Percentiles rank a stretch among this genome's conserved stretches.
Evolutionary conservation across 495 filamentous ascomycete species (phyloP).

Genomic region (Annulohypoxylon moriforme): DNA sequence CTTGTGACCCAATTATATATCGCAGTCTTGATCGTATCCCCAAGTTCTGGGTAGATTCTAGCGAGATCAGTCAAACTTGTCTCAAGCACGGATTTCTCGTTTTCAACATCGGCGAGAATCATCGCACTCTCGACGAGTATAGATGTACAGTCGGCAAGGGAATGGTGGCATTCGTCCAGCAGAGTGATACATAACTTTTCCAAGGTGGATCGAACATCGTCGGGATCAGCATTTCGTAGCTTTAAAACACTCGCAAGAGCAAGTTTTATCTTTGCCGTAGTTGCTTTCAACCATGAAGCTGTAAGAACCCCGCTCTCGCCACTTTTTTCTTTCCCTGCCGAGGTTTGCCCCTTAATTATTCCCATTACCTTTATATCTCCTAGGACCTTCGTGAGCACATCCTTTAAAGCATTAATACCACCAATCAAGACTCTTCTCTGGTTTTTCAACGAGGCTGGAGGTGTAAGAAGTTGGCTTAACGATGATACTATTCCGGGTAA

Average conservation of each 20-base stretch:
- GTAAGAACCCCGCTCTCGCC: conserved; percentile 52
- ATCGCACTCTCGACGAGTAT: conserved; percentile 86
- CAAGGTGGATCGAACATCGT: conserved; percentile 76
- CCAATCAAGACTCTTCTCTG: conserved; percentile 71
- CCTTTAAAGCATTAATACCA: conserved; percentile 69
- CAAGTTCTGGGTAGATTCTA: conserved; percentile 69
- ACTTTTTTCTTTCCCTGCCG: conserved; percentile 21
- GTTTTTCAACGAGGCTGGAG: conserved; percentile 70
- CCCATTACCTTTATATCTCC: conserved; percentile 67
- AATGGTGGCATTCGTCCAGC: conserved; percentile 79
- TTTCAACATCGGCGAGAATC: conserved; percentile 69
- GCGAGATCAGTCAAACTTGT: conserved; percentile 69
- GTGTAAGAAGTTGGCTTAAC: conserved; percentile 78
- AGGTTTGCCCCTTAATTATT: conserved; percentile 49
- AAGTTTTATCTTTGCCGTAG: conserved; percentile 82
- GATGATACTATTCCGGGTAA: conserved; percentile 89
- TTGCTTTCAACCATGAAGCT: conserved; percentile 83
- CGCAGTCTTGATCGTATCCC: conserved; percentile 75
- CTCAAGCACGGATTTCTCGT: conserved; percentile 53
- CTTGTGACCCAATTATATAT: conserved; percentile 84
- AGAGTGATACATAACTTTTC: conserved; percentile 76
- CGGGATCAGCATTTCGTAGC: conserved; percentile 76
- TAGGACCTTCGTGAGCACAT: conserved; percentile 71
- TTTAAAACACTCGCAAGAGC: conserved; percentile 83
- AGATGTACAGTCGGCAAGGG: conserved; percentile 72